phyloP scores from a whole-genome alignment of 768 basidiomycete species.

The Agaricus blazei region DNA sequence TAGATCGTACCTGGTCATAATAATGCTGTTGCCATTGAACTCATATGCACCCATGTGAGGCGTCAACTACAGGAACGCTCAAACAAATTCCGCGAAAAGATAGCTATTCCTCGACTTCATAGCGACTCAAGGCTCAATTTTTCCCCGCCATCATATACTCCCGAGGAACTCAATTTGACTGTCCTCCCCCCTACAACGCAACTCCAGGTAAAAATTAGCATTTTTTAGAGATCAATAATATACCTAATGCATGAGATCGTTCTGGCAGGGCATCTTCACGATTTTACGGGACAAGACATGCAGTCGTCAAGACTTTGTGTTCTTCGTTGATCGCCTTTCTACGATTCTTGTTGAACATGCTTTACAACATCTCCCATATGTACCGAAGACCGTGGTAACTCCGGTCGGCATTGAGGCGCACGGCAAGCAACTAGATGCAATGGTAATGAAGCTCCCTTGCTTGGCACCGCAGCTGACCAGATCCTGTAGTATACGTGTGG shows the following conservation, averaged over 20 bases:
- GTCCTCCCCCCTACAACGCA: slow-evolving; percentile 79
- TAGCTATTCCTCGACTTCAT: slow-evolving; percentile 52
- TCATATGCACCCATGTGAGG: slow-evolving; percentile 87
- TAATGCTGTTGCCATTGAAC: slow-evolving; percentile 87
- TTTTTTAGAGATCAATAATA: background rate
- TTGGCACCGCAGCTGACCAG: background rate
- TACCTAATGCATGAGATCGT: too few relatives aligned
- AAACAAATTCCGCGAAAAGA: slow-evolving; percentile 64
- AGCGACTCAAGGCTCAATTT: slow-evolving; percentile 28
- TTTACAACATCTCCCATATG: slow-evolving; percentile 75
- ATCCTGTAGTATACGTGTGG: slow-evolving; percentile 67
- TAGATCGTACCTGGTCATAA: slow-evolving; percentile 95
- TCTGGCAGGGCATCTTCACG: slow-evolving; percentile 78
- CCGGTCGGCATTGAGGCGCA: slow-evolving; percentile 51
- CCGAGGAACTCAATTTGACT: slow-evolving; percentile 50
- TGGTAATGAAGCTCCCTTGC: slow-evolving; percentile 32
- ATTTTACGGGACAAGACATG: slow-evolving; percentile 73
- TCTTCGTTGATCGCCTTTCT: slow-evolving; percentile 84
- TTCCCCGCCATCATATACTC: slow-evolving; percentile 29
- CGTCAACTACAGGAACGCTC: slow-evolving; percentile 79
- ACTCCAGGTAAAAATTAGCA: slow-evolving; percentile 45
- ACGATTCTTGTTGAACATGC: slow-evolving; percentile 84
- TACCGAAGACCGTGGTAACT: slow-evolving; percentile 54
- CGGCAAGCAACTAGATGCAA: slow-evolving; percentile 60
- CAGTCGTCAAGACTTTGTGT: slow-evolving; percentile 81